phyloP scores from a whole-genome alignment of 495 filamentous ascomycete genomes.

The Tuber magnatum region DNA sequence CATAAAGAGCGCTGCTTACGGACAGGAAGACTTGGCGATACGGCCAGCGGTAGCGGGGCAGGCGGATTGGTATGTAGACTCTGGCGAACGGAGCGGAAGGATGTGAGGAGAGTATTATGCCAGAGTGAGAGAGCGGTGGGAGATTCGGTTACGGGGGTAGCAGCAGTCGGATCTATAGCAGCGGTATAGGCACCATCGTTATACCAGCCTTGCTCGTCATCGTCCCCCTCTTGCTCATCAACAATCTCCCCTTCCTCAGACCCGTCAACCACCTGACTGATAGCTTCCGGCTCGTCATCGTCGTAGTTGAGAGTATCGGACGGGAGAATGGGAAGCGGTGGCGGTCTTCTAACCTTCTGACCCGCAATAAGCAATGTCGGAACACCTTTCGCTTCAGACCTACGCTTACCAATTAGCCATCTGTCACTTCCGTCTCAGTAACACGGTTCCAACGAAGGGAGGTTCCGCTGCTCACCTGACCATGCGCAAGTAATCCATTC shows the following conservation, averaged over 20 bases:
- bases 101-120: conserved; percentile 25
- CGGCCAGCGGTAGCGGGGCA: background rate
- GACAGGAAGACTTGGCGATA: background rate
- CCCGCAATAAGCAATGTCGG: conserved; percentile 52
- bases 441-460: conserved; percentile 21
- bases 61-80: conserved; percentile 6
- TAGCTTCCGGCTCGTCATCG: conserved; percentile 21
- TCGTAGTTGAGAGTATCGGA: conserved; percentile 31
- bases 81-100: conserved; percentile 18
- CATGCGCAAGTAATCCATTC: conserved; percentile 66
- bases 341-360: conserved; percentile 12
- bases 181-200: conserved; percentile 65
- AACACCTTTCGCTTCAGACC: conserved; percentile 64
- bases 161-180: conserved; percentile 13
- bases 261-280: conserved; percentile 18
- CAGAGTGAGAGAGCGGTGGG: conserved; percentile 21
- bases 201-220: conserved; percentile 54
- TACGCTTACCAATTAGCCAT: conserved; percentile 48
- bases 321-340: background rate
- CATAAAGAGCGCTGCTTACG: conserved; percentile 13
- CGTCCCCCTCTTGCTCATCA: conserved; percentile 36
- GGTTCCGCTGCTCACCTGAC: conserved; percentile 59
- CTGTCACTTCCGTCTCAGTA: conserved; percentile 25
- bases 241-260: conserved; percentile 8
- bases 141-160: background rate